Evolutionary conservation across 1,139 yeast genomes (phyloP).

Genomic region (Zygosaccharomyces sapae): DNA sequence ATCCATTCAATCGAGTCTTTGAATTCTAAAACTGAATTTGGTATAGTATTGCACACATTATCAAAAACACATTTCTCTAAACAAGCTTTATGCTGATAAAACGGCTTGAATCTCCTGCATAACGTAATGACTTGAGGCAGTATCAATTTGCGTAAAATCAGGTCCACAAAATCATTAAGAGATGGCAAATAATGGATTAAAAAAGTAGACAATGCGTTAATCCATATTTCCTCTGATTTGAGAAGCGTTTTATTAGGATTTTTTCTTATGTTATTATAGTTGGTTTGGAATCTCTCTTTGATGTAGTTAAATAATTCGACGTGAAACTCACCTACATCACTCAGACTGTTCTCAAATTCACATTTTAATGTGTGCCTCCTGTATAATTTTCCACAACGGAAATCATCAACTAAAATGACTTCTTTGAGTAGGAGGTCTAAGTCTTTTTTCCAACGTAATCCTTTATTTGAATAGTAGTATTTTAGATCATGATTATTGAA

Average conservation of each 20-base stretch:
- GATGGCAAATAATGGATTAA: conserved; percentile 7
- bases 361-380: background rate
- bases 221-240: conserved; percentile 7
- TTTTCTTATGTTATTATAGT: conserved; percentile 7
- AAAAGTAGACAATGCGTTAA: conserved; percentile 6
- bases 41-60: conserved; percentile 1
- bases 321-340: conserved; percentile 7
- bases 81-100: conserved; percentile 8
- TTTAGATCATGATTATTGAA: conserved; percentile 1
- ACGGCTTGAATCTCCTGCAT: conserved; percentile 8
- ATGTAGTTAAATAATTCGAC: conserved; percentile 7
- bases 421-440: conserved; percentile 8
- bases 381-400: background rate
- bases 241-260: background rate
- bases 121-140: conserved; percentile 12
- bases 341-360: conserved; percentile 4
- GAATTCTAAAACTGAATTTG: conserved; percentile 2
- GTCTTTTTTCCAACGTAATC: conserved; percentile 3
- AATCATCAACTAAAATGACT: conserved; percentile 5
- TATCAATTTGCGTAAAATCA: conserved; percentile 10
- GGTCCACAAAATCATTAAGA: conserved; percentile 4
- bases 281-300: conserved; percentile 6
- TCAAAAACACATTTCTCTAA: conserved; percentile 11
- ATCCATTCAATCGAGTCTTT: conserved; percentile 1
- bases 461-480: background rate